Base-by-base conservation (phyloP, 2,329 filamentous ascomycete species). In the Thermochaetoides dissita region DNA sequence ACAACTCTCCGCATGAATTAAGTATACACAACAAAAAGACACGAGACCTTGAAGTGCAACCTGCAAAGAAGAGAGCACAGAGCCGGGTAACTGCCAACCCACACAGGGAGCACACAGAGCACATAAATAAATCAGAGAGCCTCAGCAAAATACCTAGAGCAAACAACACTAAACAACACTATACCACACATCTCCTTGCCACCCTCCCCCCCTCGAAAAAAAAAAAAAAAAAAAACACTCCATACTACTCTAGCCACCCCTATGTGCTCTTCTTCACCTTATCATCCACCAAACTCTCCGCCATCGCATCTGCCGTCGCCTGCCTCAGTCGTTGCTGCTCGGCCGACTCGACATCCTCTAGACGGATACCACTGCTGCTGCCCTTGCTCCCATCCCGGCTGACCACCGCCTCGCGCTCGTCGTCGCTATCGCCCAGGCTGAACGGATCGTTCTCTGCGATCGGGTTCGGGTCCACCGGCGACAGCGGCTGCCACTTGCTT, bases 401-500 rank as follows among this genome's bases (percentile, higher is more conserved):
- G 63, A 87, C 91, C 10, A 67, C 62, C 41, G 10, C 7, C 10
- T 88, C 84, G 52, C 82, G 82, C 62, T 98, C 91, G 51, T 94
- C 88, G 52, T 96, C 89, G 55, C 86, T 94, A 53, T 96, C 89
- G 6, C 91, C 91, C 10, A 98, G 72, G 55, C 87, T 95, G 64
- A 98, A 98, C 0, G 91, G 91, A 57, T 98, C 91, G 54, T 94
- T 89, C 52, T 96, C 87, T 11, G 74, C 72, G 47, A 94, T 82
- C 10, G 89, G 88, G 49, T 76, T 81, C 1, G 88, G 86, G 49
- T 93, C 84, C 10, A 95, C 78, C 0, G 81, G 73, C 9, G 88
- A 86, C 53, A 98, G 67, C 8, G 91, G 89, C 62, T 98, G 89
- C 91, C 91, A 98, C 66, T 98, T 98, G 72, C 88, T 95, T 37